Base-by-base conservation (phyloP, 2,329 filamentous ascomycete genomes). In the Allantophomopsis lycopodina region DNA sequence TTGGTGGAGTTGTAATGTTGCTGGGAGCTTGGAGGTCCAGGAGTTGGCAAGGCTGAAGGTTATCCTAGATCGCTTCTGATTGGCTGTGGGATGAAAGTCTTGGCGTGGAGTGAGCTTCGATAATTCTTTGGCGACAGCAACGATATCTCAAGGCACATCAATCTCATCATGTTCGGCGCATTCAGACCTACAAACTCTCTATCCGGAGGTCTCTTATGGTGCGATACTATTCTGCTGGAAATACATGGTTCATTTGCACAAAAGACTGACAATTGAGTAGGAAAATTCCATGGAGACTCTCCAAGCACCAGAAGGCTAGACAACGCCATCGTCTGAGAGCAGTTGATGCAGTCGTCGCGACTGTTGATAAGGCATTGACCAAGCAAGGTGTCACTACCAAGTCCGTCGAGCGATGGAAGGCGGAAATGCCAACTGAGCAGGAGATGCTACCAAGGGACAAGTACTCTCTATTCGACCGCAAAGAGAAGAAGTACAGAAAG, bases 211-310 rank as follows among this genome's bases (percentile, higher is more conserved):
- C 78, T 94, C 40, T 69, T 94, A 51, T 94, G 87, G 81, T 86
- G 70, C 36, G 62, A 48, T 20, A 16, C 35, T 42, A 8, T 10
- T n/a, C 31, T 16, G 7, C 23, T 28, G 5, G 23, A 28, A 28
- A 28, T 3, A 28, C 3, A 28, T 12, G 8, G 11, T 3, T 28
- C 23, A 28, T 6, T 28, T 28, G 23, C 23, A 28, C 23, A 10
- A 28, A 6, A 12, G 42, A 50, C 43, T 40, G 42, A 30, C 42
- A 40, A 42, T 40, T 46, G 41, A 35, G 23, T 38, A 69, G 84
- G 91, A 98, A 98, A 76, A 87, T 83, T 53, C 91, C 91, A 51
- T 98, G 88, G 88, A 81, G 91, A 45, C 76, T 98, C 56, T 98
- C 91, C 43, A 71, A 76, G 50, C 86, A 85, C 58, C 88, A 94